Evolutionary conservation across 768 basidiomycete species (phyloP), one percentile per base, ranked within the genome.

Genomic region (Fibroporia radiculosa): DNA sequence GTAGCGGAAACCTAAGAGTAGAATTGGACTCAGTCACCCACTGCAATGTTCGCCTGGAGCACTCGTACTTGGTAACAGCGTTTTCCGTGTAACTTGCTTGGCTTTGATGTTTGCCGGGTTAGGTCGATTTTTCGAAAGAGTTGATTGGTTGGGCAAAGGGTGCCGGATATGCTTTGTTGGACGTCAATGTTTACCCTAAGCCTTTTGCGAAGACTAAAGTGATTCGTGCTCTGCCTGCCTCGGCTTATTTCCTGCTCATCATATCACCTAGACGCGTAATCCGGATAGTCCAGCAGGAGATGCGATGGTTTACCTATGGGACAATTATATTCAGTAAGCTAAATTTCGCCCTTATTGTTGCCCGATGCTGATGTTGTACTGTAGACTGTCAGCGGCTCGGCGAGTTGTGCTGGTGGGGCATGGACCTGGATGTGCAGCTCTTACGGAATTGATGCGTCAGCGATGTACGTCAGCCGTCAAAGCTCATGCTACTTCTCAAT

Each of bases 251-350:
- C 8, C 16, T 4, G 19, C 29, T 32, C 29, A 22, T 19, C 29
- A 26, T n/a, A 14, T 24, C 18, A 29, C 13, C 52, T 61, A 42
- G 72, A 70, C 37, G 69, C 73, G 47, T 22, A 29, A 43, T 18
- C 49, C 54, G 3, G 58, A 61, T 53, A 59, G 62, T 34, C 68
- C 71, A 32, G 72, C 70, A 6, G 71, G 62, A 38, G 78, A 85
- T 23, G 65, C 93, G 19, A 60, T 95, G 47, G 71, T 73, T 3
- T 95, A 97, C 60, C 62, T 98, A 10, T 99, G 96, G 96, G 95
- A 98, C 62, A 95, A 97, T 56, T 93, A 93, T 57, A 71, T 98
- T 49, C 80, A 86, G 93, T 96, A 54, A 48, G 86, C 20, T 5
- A 8, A 19, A 16, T n/a, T 26, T 8, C 23, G 14, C 39, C 12